A percentile compares a stretch with the other conserved stretches of the same genome.
phyloP scores from a whole-genome alignment of 257 asterid genomes.

The Coffea eugenioides region DNA sequence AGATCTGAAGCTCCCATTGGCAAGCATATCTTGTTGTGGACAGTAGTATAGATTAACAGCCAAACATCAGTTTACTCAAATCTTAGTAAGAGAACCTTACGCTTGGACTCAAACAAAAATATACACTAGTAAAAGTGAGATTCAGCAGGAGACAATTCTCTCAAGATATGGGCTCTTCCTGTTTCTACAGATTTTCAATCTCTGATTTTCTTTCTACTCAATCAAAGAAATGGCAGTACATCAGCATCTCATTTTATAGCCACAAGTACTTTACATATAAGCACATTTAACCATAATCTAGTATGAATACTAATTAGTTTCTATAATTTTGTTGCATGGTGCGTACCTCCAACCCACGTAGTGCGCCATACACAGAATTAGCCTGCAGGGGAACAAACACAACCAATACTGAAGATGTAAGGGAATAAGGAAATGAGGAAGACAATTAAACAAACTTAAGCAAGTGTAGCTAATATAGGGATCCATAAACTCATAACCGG shows the following conservation, averaged over 20 bases:
- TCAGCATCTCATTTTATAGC: not conserved
- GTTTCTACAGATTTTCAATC: not conserved
- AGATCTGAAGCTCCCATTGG: not conserved
- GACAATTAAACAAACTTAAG: too few relatives aligned
- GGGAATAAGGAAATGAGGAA: too few relatives aligned
- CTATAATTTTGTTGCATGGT: not conserved
- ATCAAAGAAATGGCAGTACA: not conserved
- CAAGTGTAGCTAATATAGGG: too few relatives aligned
- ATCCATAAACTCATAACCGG: not conserved
- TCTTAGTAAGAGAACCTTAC: not conserved
- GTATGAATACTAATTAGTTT: not conserved
- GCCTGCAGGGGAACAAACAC: constrained; percentile 56
- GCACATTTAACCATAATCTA: not conserved
- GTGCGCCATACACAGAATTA: constrained; percentile 74
- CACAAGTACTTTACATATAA: not conserved
- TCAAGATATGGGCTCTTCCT: not conserved
- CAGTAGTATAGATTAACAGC: not conserved
- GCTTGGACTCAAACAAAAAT: not conserved
- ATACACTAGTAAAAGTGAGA: too few relatives aligned
- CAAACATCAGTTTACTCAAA: not conserved
- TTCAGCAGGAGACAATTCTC: not conserved
- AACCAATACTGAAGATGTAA: not conserved
- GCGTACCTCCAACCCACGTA: constrained; percentile 88
- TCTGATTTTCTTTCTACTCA: not conserved
- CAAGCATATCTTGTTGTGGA: not conserved